These are phyloP conservation scores for Echeveria elegans DNA, from an alignment of 164 flowering plant species.

Conservation along the genomic window DNA sequence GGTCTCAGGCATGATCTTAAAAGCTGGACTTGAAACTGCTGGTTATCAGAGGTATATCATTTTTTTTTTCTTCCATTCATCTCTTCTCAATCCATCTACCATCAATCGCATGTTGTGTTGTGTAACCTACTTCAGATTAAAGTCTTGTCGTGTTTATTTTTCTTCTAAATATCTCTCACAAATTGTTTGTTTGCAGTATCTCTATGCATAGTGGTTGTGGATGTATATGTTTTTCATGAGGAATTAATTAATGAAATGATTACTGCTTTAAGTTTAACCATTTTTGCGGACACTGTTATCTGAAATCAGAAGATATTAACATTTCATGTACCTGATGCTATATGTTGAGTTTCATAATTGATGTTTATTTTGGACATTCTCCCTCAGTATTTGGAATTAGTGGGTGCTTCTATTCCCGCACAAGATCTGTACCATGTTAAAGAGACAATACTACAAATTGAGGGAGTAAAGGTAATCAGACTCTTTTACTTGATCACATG, in stretches of 20 bases:
- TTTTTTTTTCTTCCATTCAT: not conserved
- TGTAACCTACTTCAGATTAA: not conserved
- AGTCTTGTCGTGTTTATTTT: not conserved
- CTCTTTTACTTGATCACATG: no score
- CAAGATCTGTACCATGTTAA: slow-evolving; percentile 47
- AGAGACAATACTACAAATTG: slow-evolving; percentile 61
- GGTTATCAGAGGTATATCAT: slow-evolving; percentile 76
- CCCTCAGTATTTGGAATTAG: slow-evolving; percentile 75
- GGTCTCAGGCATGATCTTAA: slow-evolving; percentile 89
- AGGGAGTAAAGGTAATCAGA: slow-evolving; percentile 74
- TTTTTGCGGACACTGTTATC: not conserved
- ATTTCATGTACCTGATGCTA: not conserved
- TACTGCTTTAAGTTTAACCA: not conserved
- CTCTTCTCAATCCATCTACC: not conserved
- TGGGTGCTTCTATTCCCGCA: slow-evolving; percentile 82
- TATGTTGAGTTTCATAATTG: not conserved
- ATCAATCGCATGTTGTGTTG: not conserved
- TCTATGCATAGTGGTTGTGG: not conserved
- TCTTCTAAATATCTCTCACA: no score
- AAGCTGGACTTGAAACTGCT: slow-evolving; percentile 88
- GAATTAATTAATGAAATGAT: not conserved
- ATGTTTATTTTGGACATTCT: slow-evolving; percentile 9
- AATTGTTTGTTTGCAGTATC: no score
- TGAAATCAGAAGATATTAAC: not conserved
- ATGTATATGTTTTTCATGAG: not conserved